A percentile compares a stretch with the other conserved stretches of the same genome.
These are phyloP conservation scores for Amylocarpus encephaloides DNA, from an alignment of 2,329 filamentous ascomycete species.

Conservation along the genomic window DNA sequence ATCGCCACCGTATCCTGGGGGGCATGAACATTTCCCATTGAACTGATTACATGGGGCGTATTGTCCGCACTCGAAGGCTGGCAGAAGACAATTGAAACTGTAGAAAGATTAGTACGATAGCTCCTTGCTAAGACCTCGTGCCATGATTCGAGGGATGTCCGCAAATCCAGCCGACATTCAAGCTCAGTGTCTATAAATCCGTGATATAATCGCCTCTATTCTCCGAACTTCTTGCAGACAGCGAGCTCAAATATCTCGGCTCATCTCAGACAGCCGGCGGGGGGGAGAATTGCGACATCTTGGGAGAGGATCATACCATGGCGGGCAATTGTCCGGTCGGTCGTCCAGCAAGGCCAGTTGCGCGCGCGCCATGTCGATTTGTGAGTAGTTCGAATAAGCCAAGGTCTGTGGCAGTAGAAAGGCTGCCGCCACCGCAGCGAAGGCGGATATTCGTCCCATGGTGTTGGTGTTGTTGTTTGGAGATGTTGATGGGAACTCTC, in stretches of 20 bases:
- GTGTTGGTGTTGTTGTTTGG: background rate
- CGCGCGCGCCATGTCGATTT: slow-evolving; percentile 53
- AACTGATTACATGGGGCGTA: slow-evolving; percentile 83
- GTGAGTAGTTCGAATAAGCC: slow-evolving; percentile 50
- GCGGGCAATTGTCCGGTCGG: slow-evolving; percentile 70
- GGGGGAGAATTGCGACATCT: slow-evolving; percentile 6
- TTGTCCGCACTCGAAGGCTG: slow-evolving; percentile 85
- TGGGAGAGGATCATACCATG: slow-evolving; percentile 50
- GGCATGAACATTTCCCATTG: slow-evolving; percentile 89
- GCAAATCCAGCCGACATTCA: too few relatives aligned
- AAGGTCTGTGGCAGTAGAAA: slow-evolving; percentile 38
- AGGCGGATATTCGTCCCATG: slow-evolving; percentile 24
- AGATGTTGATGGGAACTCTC: slow-evolving; percentile 5
- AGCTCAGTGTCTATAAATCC: too few relatives aligned
- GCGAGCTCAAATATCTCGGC: too few relatives aligned
- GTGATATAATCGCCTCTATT: too few relatives aligned
- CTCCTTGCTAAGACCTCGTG: background rate
- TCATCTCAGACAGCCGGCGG: too few relatives aligned
- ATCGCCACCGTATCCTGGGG: slow-evolving; percentile 86
- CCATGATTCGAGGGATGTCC: too few relatives aligned
- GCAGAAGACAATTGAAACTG: slow-evolving; percentile 97
- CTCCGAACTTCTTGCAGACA: too few relatives aligned
- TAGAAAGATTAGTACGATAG: slow-evolving; percentile 13
- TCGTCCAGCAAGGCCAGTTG: slow-evolving; percentile 67
- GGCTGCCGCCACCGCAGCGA: slow-evolving; percentile 23